Percentiles rank a stretch among this genome's conserved stretches.
Conservation (phyloP, 331 rosid genomes). For the Acacia pycnantha region DNA sequence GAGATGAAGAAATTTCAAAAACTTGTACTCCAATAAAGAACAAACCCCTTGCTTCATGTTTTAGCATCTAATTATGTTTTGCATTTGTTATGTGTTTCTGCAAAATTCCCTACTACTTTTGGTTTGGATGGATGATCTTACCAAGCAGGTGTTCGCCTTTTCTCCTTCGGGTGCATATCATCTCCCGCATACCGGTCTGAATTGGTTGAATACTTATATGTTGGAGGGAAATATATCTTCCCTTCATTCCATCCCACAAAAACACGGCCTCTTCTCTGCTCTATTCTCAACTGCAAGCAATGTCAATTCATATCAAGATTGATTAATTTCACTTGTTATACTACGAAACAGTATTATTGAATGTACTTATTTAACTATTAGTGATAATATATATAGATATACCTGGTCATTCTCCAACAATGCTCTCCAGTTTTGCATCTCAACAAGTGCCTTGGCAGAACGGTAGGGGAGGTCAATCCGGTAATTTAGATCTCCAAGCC, state of each 20-base stretch:
- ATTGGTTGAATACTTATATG: constrained; percentile 95
- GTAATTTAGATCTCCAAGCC: constrained; percentile 99
- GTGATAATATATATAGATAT: constrained; percentile 32
- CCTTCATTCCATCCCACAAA: constrained; percentile 98
- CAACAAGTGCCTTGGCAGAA: constrained; percentile 94
- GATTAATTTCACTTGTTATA: constrained; percentile 3
- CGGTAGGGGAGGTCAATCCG: constrained; percentile 92
- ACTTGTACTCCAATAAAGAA: not conserved
- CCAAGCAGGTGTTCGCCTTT: constrained; percentile 99
- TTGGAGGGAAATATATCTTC: constrained; percentile 95
- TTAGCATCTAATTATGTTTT: not conserved
- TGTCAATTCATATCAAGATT: constrained; percentile 24
- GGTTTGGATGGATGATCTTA: constrained; percentile 39
- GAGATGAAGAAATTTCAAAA: constrained; percentile 3
- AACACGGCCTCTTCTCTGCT: constrained; percentile 85
- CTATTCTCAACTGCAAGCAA: constrained; percentile 76
- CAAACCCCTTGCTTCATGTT: not conserved
- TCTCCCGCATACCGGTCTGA: constrained; percentile 97
- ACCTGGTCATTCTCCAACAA: constrained; percentile 96
- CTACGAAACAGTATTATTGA: not conserved
- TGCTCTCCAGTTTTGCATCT: constrained; percentile 99
- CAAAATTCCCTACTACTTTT: not conserved
- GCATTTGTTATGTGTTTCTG: constrained; percentile 9
- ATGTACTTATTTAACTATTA: constrained; percentile 14
- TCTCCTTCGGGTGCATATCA: constrained; percentile 92